phyloP scores from a whole-genome alignment of 1,284 basidiomycete species.

The Cutaneotrichosporon curvatum region DNA sequence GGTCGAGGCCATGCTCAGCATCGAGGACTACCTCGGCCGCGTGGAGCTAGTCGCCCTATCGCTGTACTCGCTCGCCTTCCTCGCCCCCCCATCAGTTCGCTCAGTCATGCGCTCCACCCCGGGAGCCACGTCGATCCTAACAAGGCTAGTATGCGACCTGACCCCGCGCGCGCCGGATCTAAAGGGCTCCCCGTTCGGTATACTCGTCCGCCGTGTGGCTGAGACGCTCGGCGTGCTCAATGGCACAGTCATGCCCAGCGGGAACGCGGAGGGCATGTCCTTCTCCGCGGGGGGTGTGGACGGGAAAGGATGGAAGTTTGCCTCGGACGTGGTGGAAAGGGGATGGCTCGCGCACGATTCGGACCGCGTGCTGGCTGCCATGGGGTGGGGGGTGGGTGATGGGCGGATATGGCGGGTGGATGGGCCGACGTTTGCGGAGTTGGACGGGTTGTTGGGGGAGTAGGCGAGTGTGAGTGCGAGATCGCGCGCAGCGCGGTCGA shows the following conservation, averaged over 20 bases:
- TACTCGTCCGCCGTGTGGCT: slow-evolving; percentile 65
- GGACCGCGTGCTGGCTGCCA: slow-evolving; percentile 51
- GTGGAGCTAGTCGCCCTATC: slow-evolving; percentile 70
- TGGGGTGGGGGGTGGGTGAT: slow-evolving; percentile 16
- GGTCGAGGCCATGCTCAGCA: slow-evolving; percentile 56
- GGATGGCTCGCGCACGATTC: slow-evolving; percentile 68
- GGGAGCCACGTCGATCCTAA: slow-evolving; percentile 43
- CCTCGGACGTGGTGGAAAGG: slow-evolving; percentile 60
- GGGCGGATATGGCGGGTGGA: slow-evolving; percentile 27
- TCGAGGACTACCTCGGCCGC: slow-evolving; percentile 63
- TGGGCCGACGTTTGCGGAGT: slow-evolving; percentile 29
- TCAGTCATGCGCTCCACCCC: slow-evolving; percentile 55
- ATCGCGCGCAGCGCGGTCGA: too few species aligned
- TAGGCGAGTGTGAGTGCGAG: too few species aligned
- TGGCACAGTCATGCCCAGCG: slow-evolving; percentile 48
- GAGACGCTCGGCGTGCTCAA: slow-evolving; percentile 81
- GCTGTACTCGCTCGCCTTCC: slow-evolving; percentile 79
- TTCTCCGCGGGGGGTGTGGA: slow-evolving; percentile 54
- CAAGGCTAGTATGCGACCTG: slow-evolving; percentile 46
- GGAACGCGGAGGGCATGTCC: slow-evolving; percentile 23
- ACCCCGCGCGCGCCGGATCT: slow-evolving; percentile 45
- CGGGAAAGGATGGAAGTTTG: slow-evolving; percentile 70
- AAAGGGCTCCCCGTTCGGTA: slow-evolving; percentile 54
- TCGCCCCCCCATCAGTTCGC: slow-evolving; percentile 68
- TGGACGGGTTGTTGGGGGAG: slow-evolving; percentile 34